These are phyloP conservation scores for Podila minutissima DNA, from an alignment of 192 early-diverging fungal species.

Conservation along the genomic window DNA sequence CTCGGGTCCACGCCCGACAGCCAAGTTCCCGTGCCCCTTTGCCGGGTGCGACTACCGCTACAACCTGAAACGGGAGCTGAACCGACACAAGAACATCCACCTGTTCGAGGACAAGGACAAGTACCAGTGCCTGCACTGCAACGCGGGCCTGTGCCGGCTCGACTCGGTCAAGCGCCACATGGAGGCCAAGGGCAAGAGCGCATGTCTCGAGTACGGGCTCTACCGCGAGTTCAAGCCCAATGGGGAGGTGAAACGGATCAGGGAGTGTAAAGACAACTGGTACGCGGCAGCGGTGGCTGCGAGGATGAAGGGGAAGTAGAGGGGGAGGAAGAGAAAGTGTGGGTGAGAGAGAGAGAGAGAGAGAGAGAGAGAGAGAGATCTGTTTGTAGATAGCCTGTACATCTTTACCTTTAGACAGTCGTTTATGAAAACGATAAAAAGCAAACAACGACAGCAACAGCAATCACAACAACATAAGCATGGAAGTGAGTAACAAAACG, in stretches of 20 bases:
- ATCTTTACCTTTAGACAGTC: no score
- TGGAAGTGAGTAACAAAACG: no score
- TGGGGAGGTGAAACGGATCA: slow-evolving; percentile 12
- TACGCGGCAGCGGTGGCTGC: slow-evolving; percentile 18
- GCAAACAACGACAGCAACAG: no score
- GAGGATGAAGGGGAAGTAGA: background rate
- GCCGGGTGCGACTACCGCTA: slow-evolving; percentile 29
- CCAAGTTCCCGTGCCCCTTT: slow-evolving; percentile 25
- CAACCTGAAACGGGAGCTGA: slow-evolving; percentile 41
- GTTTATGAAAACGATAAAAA: no score
- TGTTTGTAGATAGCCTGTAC: no score
- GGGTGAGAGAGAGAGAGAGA: no score
- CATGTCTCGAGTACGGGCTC: slow-evolving; percentile 25
- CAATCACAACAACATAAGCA: no score
- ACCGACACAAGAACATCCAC: slow-evolving; percentile 37
- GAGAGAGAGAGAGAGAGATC: no score
- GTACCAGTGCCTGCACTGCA: slow-evolving; percentile 41
- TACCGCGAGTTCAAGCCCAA: slow-evolving; percentile 34
- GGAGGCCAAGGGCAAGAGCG: slow-evolving; percentile 49
- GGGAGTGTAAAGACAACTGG: slow-evolving; percentile 39
- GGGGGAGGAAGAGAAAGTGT: no score
- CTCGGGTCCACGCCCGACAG: slow-evolving; percentile 1
- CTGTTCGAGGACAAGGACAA: slow-evolving; percentile 37
- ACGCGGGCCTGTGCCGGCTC: slow-evolving; percentile 32
- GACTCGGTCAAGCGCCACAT: slow-evolving; percentile 50